phyloP scores from a whole-genome alignment of 768 basidiomycete genomes.

The Paxillus rubicundulus region DNA sequence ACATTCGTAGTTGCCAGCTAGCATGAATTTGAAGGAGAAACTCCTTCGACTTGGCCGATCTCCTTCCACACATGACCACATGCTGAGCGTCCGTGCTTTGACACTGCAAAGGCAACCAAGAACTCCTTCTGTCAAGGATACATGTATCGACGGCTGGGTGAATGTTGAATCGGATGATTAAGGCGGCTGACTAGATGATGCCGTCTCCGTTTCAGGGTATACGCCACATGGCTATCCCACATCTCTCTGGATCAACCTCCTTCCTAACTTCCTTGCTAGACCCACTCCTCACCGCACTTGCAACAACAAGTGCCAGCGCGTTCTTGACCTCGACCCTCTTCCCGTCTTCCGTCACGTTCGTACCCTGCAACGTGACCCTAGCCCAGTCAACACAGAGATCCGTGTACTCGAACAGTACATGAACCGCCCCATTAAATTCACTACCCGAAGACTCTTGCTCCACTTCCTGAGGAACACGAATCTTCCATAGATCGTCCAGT shows the following conservation, averaged over 20 bases:
- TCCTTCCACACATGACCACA: too few species aligned
- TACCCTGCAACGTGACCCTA: constrained; percentile 35
- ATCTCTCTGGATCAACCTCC: constrained; percentile 53
- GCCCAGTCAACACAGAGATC: constrained; percentile 65
- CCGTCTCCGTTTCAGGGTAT: constrained; percentile 41
- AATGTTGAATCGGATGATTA: too few species aligned
- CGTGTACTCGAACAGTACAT: constrained; percentile 55
- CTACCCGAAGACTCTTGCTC: constrained; percentile 16
- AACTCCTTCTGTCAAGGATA: too few species aligned
- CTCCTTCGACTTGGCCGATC: too few species aligned
- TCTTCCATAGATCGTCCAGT: constrained; percentile 54
- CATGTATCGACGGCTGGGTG: too few species aligned
- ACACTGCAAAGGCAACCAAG: too few species aligned
- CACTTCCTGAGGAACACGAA: constrained; percentile 39
- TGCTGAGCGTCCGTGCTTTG: too few species aligned
- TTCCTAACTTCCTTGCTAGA: constrained; percentile 53
- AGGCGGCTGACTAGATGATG: too few species aligned
- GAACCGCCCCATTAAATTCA: constrained; percentile 50
- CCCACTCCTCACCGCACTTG: constrained; percentile 52
- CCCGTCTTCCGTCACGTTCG: constrained; percentile 16
- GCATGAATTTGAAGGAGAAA: too few species aligned
- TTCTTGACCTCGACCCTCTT: constrained; percentile 44
- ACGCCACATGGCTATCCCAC: constrained; percentile 67
- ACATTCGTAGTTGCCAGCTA: too few species aligned
- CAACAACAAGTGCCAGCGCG: constrained; percentile 50